Base-by-base conservation (phyloP, 2,329 filamentous ascomycete species). In the Xylariaceae sp. region DNA sequence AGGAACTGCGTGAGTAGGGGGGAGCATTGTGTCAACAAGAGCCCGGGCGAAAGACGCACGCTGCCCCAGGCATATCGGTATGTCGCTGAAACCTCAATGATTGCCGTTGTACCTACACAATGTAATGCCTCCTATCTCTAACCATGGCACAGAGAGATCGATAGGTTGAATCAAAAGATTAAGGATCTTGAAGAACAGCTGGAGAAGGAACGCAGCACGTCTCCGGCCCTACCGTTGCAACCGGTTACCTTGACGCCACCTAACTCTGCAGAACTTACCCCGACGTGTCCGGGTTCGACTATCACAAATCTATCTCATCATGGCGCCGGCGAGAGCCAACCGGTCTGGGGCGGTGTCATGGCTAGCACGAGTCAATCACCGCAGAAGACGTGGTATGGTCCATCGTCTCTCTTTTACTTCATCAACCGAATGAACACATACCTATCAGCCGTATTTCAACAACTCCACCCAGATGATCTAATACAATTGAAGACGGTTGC, bases 341-440 rank as follows among this genome's bases (percentile, higher is more conserved):
- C 37, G 44, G 32, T 59, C 42, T 72, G 70, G 70, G 70, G 72
- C 15, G 68, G 71, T 13, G 69, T 73, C 22, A 64, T 69, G 30
- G 68, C 67, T 15, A 62, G 66, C 29, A 68, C 69, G 3, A 66
- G 70, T 4, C 66, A 67, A 6, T 68, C 68, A 2, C 63, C 64
- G 18, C 65, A 69, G 32, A 65, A 64, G 49, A 67, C 70, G 21
- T 74, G 68, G 62, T 76, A 74, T 58, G 75, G 74, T 1, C 67
- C 72, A 1, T 71, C 72, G 9, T 76, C 74, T 10, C 61, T 69
- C 7, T 72, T 70, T 60, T 76, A 72, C 56, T 77, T 72, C 59
- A 73, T 74, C 43, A 62, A 63, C 15, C 69, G 72, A 26, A 66
- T 76, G 59, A 71, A 64, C 45, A 62, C 57, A 8, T 75, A 69